Conservation (phyloP, 2,329 filamentous ascomycete species). For the Colletotrichum tamarilloi region DNA sequence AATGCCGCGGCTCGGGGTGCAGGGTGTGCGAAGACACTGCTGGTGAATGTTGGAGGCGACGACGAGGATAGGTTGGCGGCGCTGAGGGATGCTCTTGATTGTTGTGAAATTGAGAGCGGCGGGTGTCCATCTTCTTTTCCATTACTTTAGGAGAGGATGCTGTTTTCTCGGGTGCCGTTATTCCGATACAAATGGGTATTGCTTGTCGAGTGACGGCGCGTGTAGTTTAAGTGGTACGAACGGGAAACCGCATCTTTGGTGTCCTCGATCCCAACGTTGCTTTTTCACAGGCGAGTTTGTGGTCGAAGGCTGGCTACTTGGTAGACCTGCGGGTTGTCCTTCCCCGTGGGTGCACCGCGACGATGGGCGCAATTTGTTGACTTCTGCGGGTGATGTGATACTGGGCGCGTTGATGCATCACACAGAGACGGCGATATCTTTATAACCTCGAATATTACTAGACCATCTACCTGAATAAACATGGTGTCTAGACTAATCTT, state of each 20-base stretch:
- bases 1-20: background rate
- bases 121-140: constrained; percentile 3
- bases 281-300: no score
- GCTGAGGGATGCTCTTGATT: background rate
- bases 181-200: background rate
- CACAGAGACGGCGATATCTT: background rate
- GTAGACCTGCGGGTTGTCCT: background rate
- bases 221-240: background rate
- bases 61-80: background rate
- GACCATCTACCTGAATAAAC: background rate
- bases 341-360: background rate
- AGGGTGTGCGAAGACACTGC: background rate
- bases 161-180: constrained; percentile 1
- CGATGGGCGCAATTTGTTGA: no score
- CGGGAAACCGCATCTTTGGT: background rate
- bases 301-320: no score
- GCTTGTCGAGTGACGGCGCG: constrained; percentile 5
- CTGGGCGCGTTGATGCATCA: background rate
- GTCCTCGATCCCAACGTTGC: no score
- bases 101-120: background rate
- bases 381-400: background rate
- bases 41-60: background rate
- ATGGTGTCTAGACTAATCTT: background rate
- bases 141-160: constrained; percentile 13
- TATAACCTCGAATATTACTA: background rate